Evolutionary conservation across 1,139 yeast species (phyloP).

Genomic region (Yamadazyma dushanensis): DNA sequence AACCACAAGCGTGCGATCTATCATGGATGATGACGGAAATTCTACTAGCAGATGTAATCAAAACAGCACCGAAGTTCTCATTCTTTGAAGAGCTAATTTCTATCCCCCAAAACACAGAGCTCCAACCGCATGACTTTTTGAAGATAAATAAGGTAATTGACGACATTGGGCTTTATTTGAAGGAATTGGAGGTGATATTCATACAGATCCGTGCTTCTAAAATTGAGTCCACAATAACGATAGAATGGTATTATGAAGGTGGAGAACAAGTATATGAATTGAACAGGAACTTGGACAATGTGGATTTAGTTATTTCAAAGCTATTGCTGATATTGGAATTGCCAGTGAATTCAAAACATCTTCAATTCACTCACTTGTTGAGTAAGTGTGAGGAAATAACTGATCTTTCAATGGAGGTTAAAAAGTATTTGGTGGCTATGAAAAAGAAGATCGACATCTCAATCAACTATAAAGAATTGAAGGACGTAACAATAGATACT

Average conservation of each 20-base stretch:
- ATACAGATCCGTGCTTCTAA: conserved; percentile 13
- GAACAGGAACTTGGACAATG: conserved; percentile 34
- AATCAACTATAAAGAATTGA: conserved; percentile 58
- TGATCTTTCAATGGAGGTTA: conserved; percentile 41
- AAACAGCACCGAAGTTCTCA: conserved; percentile 27
- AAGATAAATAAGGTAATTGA: conserved; percentile 31
- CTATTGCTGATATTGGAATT: conserved; percentile 29
- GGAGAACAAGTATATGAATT: conserved; percentile 41
- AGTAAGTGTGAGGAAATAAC: conserved; percentile 35
- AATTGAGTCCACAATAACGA: conserved; percentile 14
- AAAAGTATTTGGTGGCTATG: conserved; percentile 33
- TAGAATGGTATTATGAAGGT: conserved; percentile 53
- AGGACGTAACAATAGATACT: conserved; percentile 49
- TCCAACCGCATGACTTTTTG: conserved; percentile 33
- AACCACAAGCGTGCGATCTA: too few relatives aligned
- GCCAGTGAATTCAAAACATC: conserved; percentile 21
- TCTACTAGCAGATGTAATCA: conserved; percentile 14
- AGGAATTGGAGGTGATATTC: conserved; percentile 20
- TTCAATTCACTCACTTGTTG: conserved; percentile 17
- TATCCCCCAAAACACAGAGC: conserved; percentile 19
- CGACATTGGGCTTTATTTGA: conserved; percentile 31
- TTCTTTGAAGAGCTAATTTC: conserved; percentile 32
- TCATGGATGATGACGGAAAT: conserved; percentile 4
- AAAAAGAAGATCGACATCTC: conserved; percentile 54
- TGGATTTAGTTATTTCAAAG: conserved; percentile 50